Conservation (phyloP, 2,329 filamentous ascomycete genomes). For the Verticillium zaregamsianum region DNA sequence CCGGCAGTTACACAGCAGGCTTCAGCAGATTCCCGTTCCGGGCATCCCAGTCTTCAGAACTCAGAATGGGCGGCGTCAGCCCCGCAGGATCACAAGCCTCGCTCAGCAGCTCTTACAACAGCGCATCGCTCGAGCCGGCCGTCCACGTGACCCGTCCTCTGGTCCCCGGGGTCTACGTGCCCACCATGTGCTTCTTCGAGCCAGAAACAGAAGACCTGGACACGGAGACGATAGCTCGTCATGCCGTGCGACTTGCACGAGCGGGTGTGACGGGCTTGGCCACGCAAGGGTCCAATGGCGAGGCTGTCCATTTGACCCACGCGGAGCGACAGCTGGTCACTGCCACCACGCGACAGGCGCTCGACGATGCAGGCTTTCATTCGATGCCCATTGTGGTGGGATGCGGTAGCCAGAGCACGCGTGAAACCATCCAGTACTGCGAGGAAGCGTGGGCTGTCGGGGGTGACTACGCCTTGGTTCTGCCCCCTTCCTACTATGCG, state of each 20-base stretch:
- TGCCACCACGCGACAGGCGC: slow-evolving; percentile 62
- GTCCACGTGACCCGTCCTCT: slow-evolving; percentile 33
- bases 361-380: slow-evolving; percentile 61
- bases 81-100: slow-evolving; percentile 27
- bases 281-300: slow-evolving; percentile 77
- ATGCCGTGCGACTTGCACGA: slow-evolving; percentile 66
- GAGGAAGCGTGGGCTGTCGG: slow-evolving; percentile 64
- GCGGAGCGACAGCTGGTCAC: slow-evolving; percentile 67
- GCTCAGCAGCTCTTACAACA: slow-evolving; percentile 38
- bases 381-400: slow-evolving; percentile 72
- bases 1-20: slow-evolving; percentile 36
- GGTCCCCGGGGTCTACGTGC: slow-evolving; percentile 61
- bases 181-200: slow-evolving; percentile 71
- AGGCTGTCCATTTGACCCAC: slow-evolving; percentile 73
- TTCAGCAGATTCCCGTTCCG: slow-evolving; percentile 33
- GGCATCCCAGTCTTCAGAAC: slow-evolving; percentile 22
- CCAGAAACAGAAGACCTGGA: slow-evolving; percentile 63
- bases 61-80: slow-evolving; percentile 22
- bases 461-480: slow-evolving; percentile 70
- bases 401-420: slow-evolving; percentile 68
- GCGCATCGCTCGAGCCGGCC: slow-evolving; percentile 26
- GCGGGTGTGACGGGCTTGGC: slow-evolving; percentile 71
- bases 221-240: slow-evolving; percentile 51
- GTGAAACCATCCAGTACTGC: slow-evolving; percentile 68
- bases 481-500: slow-evolving; percentile 75